Evolutionary conservation across 495 filamentous ascomycete genomes (phyloP).

Genomic region (Aspergillus cristatus): DNA sequence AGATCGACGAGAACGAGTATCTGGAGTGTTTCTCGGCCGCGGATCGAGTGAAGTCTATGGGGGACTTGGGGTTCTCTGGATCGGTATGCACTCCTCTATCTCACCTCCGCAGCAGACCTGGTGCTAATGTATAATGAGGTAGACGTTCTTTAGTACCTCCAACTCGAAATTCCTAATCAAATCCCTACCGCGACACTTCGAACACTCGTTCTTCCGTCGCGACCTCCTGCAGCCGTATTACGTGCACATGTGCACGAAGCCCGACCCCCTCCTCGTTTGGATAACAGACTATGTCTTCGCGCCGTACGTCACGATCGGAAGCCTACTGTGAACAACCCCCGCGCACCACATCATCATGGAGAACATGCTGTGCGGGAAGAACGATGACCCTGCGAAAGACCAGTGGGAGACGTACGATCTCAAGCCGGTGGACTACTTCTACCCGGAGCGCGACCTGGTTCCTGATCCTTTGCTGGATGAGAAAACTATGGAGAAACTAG

Average conservation of each 20-base stretch:
- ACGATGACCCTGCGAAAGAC: constrained; percentile 25
- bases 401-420: constrained; percentile 63
- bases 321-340: constrained; percentile 43
- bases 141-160: constrained; percentile 59
- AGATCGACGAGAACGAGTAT: constrained; percentile 46
- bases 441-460: constrained; percentile 58
- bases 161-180: constrained; percentile 57
- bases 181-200: constrained; percentile 55
- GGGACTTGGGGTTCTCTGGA: constrained; percentile 52
- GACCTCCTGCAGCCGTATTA: constrained; percentile 53
- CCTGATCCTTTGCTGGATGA: constrained; percentile 49
- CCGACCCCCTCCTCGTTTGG: constrained; percentile 51
- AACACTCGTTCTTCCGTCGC: constrained; percentile 57
- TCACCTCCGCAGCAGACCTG: not conserved
- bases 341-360: constrained; percentile 68
- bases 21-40: constrained; percentile 37
- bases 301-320: constrained; percentile 44
- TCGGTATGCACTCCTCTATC: constrained; percentile 27
- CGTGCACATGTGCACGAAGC: constrained; percentile 48
- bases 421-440: constrained; percentile 64
- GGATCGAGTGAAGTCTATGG: constrained; percentile 35
- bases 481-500: constrained; percentile 47
- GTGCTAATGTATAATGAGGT: not conserved
- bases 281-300: constrained; percentile 58
- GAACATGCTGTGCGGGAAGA: constrained; percentile 52